Evolutionary conservation across 2,329 filamentous ascomycete genomes (phyloP), one percentile per base, ranked within the genome.

Genomic region (Penicillium sp.): DNA sequence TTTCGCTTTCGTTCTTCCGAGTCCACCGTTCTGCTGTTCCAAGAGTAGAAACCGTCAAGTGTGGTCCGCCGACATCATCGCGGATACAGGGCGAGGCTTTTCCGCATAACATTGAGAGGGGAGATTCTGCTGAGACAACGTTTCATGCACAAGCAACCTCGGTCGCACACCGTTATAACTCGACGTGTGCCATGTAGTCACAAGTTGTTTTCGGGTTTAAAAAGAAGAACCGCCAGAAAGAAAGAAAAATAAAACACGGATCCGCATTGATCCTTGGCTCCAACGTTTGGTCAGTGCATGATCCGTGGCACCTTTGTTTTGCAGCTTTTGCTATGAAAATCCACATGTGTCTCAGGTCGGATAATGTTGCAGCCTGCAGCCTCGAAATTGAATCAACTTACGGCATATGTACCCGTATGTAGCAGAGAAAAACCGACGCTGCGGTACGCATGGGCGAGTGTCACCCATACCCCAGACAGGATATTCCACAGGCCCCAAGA

Each of bases 61-160:
- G 30, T 46, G 46, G 50, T 40, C 39, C 46, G 44, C 30, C 41
- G 31, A 50, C 38, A 53, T 50, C 38, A 50, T 53, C 28, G 41
- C 46, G 50, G 50, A 41, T 49, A 29, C 44, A 6, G 35, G 5
- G n/a, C 22, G 19, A 30, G 2, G 19, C 9, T n/a, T 45, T 44
- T 38, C 40, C 39, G 10, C 14, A 18, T 16, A 34, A 22, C 10
- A 8, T 22, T 19, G 14, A 35, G 18, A 25, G 25, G 35, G 22
- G n/a, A 37, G 13, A 22, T 18, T 46, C 28, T 30, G 36, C 28
- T 30, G 36, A 19, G 44, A 40, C 28, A 19, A 30, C 19, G 25
- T 13, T 42, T 34, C 22, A 35, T 36, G 33, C 16, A 29, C 16
- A n/a, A 30, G 40, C 29, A 7, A 25, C 9, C 10, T 33, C 18